phyloP scores from a whole-genome alignment of 2,329 filamentous ascomycete genomes.

The Cercospora janseana region DNA sequence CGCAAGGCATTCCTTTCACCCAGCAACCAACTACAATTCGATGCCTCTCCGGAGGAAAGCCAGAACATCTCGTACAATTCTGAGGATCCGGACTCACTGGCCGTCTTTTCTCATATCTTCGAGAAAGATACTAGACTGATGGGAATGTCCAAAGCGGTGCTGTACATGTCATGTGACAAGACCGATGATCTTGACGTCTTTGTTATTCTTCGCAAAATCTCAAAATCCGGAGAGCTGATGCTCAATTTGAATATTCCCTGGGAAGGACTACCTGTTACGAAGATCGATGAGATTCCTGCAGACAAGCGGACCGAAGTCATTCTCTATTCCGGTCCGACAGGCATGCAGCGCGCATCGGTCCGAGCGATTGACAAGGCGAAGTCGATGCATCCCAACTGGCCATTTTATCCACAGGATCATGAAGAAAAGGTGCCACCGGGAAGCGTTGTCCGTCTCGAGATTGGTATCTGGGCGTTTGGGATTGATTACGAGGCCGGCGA shows the following conservation, averaged over 20 bases:
- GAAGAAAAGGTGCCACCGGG: constrained; percentile 44
- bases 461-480: constrained; percentile 50
- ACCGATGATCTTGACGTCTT: constrained; percentile 24
- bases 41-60: constrained; percentile 15
- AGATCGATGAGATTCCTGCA: neutral
- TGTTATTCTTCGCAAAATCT: constrained; percentile 21
- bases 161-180: constrained; percentile 41
- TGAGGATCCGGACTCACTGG: too few relatives aligned
- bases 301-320: neutral
- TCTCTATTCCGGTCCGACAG: neutral
- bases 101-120: constrained; percentile 44
- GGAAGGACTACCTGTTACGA: neutral
- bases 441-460: constrained; percentile 47
- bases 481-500: constrained; percentile 48
- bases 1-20: neutral
- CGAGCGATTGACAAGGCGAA: constrained; percentile 29
- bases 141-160: constrained; percentile 47
- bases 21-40: neutral
- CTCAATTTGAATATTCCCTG: neutral
- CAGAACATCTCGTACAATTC: neutral
- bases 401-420: constrained; percentile 39
- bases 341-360: neutral
- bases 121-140: constrained; percentile 41
- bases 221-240: neutral
- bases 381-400: constrained; percentile 18